Percentiles rank a stretch among this genome's conserved stretches.
phyloP scores from a whole-genome alignment of 345 rosid genomes.

The Populus davidiana region DNA sequence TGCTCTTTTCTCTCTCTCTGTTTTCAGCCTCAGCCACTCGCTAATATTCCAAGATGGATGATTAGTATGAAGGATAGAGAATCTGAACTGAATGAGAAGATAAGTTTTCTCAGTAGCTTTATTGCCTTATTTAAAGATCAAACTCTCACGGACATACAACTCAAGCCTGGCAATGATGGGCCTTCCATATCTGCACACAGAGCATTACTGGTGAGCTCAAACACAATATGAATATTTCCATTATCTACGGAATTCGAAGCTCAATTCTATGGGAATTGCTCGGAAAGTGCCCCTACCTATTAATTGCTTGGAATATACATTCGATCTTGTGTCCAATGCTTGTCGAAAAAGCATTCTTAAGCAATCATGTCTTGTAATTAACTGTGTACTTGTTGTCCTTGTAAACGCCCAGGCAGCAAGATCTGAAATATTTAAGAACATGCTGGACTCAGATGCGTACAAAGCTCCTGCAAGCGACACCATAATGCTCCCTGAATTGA shows the following conservation, averaged over 20 bases:
- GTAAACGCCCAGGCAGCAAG: constrained; percentile 55
- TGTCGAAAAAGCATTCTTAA: too few species aligned
- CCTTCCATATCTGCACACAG: constrained; percentile 60
- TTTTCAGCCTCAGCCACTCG: constrained; percentile 43
- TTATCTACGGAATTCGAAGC: too few species aligned
- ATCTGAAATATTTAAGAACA: constrained; percentile 73
- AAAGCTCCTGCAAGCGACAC: constrained; percentile 54
- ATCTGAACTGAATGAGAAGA: constrained; percentile 55
- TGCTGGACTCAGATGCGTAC: constrained; percentile 63
- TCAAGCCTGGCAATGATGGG: constrained; percentile 55
- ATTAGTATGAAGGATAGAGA: constrained; percentile 56
- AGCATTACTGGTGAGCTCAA: constrained; percentile 51
- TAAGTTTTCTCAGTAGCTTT: constrained; percentile 55
- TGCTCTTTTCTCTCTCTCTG: background rate
- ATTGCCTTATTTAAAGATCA: constrained; percentile 45
- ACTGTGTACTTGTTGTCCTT: too few species aligned
- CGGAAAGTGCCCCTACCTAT: too few species aligned
- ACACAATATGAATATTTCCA: too few species aligned
- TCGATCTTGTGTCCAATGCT: too few species aligned
- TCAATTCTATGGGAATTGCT: too few species aligned
- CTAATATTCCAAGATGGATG: constrained; percentile 63
- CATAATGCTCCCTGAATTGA: constrained; percentile 56
- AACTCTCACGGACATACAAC: constrained; percentile 58
- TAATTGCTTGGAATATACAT: too few species aligned
- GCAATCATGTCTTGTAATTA: too few species aligned